Conservation (phyloP, 805 yeast genomes). For the Cyberlindnera saturnus region DNA sequence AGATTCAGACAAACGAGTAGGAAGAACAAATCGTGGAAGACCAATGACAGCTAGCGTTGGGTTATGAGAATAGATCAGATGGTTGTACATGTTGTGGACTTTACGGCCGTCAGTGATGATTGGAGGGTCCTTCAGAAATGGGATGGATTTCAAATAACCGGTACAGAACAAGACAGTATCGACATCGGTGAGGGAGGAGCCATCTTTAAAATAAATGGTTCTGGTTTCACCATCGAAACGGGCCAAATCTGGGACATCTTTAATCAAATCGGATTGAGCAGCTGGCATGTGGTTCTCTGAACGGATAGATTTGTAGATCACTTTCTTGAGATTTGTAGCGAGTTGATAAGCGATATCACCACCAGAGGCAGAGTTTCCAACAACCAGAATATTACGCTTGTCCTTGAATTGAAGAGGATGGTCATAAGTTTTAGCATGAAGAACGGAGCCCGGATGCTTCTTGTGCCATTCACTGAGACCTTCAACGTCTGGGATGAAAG, state of each 20-base stretch:
- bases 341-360: slow-evolving; percentile 64
- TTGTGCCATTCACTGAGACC: slow-evolving; percentile 47
- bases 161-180: slow-evolving; percentile 66
- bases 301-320: slow-evolving; percentile 44
- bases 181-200: slow-evolving; percentile 37
- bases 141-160: slow-evolving; percentile 64
- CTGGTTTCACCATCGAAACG: slow-evolving; percentile 32
- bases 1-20: slow-evolving; percentile 54
- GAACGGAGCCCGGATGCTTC: slow-evolving; percentile 39
- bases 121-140: slow-evolving; percentile 41
- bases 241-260: slow-evolving; percentile 38
- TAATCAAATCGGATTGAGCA: slow-evolving; percentile 35
- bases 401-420: slow-evolving; percentile 35
- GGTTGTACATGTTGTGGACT: slow-evolving; percentile 52
- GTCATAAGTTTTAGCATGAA: slow-evolving; percentile 55
- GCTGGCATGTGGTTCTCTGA: slow-evolving; percentile 39
- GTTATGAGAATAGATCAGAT: slow-evolving; percentile 48
- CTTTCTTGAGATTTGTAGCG: slow-evolving; percentile 34
- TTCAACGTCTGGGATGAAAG: slow-evolving; percentile 47
- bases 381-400: slow-evolving; percentile 44
- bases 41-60: slow-evolving; percentile 63
- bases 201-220: slow-evolving; percentile 43
- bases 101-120: slow-evolving; percentile 41
- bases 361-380: slow-evolving; percentile 80
- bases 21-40: slow-evolving; percentile 53